Evolutionary conservation across 1,139 yeast genomes (phyloP).

Genomic region (Scheffersomyces parashehatae): DNA sequence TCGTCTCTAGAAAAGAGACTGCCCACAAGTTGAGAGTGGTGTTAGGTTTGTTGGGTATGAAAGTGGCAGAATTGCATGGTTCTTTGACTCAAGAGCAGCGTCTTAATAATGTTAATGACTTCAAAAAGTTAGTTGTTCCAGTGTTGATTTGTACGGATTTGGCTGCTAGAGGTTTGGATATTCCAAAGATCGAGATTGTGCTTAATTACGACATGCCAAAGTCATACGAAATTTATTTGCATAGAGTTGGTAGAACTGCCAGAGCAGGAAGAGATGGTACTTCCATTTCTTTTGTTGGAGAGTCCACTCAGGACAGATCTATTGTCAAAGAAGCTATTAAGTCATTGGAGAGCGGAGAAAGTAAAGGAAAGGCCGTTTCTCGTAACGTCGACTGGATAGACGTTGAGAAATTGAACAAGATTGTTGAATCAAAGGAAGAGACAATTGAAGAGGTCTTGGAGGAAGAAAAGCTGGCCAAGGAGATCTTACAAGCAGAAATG

Average conservation of each 20-base stretch:
- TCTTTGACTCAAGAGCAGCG: constrained; percentile 95
- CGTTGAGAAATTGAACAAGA: constrained; percentile 65
- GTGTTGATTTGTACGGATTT: constrained; percentile 93
- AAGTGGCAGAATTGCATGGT: constrained; percentile 93
- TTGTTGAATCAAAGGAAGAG: constrained; percentile 59
- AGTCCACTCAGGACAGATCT: constrained; percentile 75
- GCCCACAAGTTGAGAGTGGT: constrained; percentile 86
- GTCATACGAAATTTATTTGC: constrained; percentile 84
- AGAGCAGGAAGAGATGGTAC: constrained; percentile 98
- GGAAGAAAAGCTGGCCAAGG: constrained; percentile 89
- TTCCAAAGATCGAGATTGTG: constrained; percentile 93
- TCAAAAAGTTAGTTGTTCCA: constrained; percentile 80
- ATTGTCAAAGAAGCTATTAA: constrained; percentile 88
- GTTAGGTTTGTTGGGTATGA: constrained; percentile 83
- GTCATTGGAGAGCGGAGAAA: constrained; percentile 39
- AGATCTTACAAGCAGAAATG: constrained; percentile 85
- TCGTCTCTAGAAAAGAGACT: constrained; percentile 85
- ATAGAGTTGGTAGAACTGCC: constrained; percentile 99
- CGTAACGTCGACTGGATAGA: constrained; percentile 85
- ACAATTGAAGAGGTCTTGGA: constrained; percentile 73
- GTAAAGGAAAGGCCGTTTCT: constrained; percentile 64
- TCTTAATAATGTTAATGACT: constrained; percentile 75
- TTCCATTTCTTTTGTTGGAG: constrained; percentile 92
- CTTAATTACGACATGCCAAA: constrained; percentile 96
- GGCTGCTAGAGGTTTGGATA: constrained; percentile 99